These are phyloP conservation scores for Trichaptum fuscoviolaceum DNA, from an alignment of 768 basidiomycete species.

Conservation along the genomic window DNA sequence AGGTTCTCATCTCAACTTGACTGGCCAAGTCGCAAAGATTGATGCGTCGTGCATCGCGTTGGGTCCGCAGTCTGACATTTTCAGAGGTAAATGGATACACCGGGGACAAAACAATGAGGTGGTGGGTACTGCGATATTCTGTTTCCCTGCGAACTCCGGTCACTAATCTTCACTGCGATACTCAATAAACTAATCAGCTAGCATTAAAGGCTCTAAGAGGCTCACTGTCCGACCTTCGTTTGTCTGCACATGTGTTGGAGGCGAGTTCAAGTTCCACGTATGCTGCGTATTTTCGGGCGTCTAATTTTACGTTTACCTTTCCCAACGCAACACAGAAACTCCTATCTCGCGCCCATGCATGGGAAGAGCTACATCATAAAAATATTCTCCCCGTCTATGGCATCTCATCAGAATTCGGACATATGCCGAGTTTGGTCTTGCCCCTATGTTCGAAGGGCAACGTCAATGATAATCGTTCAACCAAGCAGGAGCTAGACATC, in stretches of 20 bases:
- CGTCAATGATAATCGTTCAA: conserved; percentile 10
- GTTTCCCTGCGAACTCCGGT: not conserved
- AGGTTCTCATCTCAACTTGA: not conserved
- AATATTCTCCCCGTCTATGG: conserved; percentile 21
- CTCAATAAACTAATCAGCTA: not conserved
- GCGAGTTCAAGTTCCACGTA: not conserved
- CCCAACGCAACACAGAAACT: not conserved
- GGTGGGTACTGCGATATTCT: not conserved
- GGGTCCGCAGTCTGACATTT: not conserved
- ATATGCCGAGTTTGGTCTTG: conserved; percentile 23
- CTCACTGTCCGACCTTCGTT: not conserved
- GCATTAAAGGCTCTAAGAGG: not conserved
- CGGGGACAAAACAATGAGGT: not conserved
- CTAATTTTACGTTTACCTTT: conserved; percentile 8
- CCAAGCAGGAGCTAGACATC: not conserved
- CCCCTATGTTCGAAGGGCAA: conserved; percentile 20
- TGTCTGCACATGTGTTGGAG: not conserved
- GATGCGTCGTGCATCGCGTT: not conserved
- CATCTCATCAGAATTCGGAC: conserved; percentile 14
- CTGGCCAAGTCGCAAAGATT: not conserved
- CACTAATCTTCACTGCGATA: not conserved
- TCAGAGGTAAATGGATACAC: not conserved
- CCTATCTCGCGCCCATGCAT: conserved; percentile 1
- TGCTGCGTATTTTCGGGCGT: not conserved
- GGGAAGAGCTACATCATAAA: conserved; percentile 17